Evolutionary conservation across 1,284 basidiomycete genomes (phyloP).

Genomic region (Cryptococcus hybrid): DNA sequence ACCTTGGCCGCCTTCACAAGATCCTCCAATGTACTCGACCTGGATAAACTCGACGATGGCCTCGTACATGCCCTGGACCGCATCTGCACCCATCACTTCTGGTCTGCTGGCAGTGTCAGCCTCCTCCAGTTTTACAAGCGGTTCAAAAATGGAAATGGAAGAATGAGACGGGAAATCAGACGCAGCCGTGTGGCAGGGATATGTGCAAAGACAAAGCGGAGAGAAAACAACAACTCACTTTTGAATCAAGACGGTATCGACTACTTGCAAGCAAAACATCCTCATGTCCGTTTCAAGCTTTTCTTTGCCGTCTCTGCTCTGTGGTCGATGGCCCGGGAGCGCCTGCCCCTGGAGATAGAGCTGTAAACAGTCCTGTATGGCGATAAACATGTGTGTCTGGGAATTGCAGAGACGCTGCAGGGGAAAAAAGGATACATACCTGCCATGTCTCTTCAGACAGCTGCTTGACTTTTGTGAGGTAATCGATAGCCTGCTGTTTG

Average conservation of each 20-base stretch:
- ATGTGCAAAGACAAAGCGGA: too few relatives aligned
- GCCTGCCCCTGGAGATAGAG: slow-evolving; percentile 51
- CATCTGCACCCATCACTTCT: slow-evolving; percentile 32
- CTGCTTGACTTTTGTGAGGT: slow-evolving; percentile 46
- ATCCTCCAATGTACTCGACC: slow-evolving; percentile 49
- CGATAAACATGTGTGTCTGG: background rate
- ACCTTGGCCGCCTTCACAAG: slow-evolving; percentile 44
- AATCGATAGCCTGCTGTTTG: slow-evolving; percentile 48
- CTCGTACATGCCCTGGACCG: slow-evolving; percentile 43
- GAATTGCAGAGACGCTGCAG: background rate
- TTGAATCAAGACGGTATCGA: slow-evolving; percentile 44
- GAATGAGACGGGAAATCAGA: too few relatives aligned
- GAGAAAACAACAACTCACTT: slow-evolving; percentile 27
- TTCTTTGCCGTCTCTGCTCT: slow-evolving; percentile 50
- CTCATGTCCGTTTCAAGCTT: slow-evolving; percentile 47
- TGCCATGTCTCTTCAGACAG: slow-evolving; percentile 49
- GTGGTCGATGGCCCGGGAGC: slow-evolving; percentile 28
- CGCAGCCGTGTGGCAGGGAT: too few relatives aligned
- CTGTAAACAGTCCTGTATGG: slow-evolving; percentile 44
- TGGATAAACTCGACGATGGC: slow-evolving; percentile 47
- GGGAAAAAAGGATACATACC: slow-evolving; percentile 25
- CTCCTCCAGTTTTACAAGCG: background rate
- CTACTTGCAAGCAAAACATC: slow-evolving; percentile 50
- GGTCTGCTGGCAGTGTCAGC: slow-evolving; percentile 21
- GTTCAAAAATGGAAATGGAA: background rate